Evolutionary conservation across 768 basidiomycete species (phyloP).

Genomic region (Leccinum variicolor): DNA sequence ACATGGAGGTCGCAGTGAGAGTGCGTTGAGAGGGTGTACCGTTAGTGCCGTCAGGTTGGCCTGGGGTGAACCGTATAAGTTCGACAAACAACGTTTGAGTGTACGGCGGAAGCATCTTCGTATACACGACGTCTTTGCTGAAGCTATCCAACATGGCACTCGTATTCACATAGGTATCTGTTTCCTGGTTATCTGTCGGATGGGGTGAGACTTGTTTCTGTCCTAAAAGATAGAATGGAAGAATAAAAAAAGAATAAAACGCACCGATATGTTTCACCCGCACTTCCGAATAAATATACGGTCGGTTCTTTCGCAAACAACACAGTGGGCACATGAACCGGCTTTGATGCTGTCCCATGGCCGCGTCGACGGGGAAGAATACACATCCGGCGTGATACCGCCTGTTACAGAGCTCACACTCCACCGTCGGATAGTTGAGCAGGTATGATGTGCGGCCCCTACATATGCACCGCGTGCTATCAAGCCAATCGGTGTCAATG

Average conservation of each 20-base stretch:
- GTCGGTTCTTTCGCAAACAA: conserved; percentile 67
- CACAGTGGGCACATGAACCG: conserved; percentile 76
- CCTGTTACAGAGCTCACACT: conserved; percentile 64
- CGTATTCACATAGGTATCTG: conserved; percentile 66
- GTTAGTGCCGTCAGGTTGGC: conserved; percentile 28
- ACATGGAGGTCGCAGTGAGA: conserved; percentile 12
- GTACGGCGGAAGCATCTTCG: conserved; percentile 60
- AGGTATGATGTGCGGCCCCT: conserved; percentile 63
- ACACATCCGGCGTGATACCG: conserved; percentile 75
- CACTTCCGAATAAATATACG: conserved; percentile 73
- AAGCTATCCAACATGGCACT: conserved; percentile 71
- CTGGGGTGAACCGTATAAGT: conserved; percentile 46
- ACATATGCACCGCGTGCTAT: conserved; percentile 80
- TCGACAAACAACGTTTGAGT: conserved; percentile 73
- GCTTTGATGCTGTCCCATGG: conserved; percentile 29
- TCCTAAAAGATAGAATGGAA: neutral
- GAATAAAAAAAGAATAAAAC: conserved; percentile 20
- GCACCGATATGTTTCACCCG: conserved; percentile 63
- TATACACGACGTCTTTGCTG: conserved; percentile 69
- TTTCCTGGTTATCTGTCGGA: conserved; percentile 41
- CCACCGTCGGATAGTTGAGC: conserved; percentile 57
- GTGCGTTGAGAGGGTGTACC: conserved; percentile 16
- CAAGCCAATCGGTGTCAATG: conserved; percentile 66
- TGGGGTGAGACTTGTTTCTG: conserved; percentile 7
- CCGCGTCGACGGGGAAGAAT: conserved; percentile 55